Evolutionary conservation across 1,284 basidiomycete genomes (phyloP), one percentile per base, ranked within the genome.

Genomic region (Pseudozyma sp.): DNA sequence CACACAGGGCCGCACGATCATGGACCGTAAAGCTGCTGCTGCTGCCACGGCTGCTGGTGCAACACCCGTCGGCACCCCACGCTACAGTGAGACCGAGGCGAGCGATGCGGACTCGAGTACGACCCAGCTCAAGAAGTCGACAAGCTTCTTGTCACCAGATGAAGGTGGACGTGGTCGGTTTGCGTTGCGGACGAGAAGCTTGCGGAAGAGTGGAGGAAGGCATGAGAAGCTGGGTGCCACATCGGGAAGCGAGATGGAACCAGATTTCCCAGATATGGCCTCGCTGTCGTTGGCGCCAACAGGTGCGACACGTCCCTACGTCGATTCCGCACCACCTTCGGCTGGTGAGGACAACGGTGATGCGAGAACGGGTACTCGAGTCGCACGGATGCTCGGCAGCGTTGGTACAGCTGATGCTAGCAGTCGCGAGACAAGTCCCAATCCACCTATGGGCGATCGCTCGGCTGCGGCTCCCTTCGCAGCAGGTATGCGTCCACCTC

Each of bases 81-180:
- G 54, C 4, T 74, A 68, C 67, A 77, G 71, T 56, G 76, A 74
- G 59, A 71, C 62, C 36, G 76, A 77, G 16, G 64, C 55, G 61
- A 87, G 86, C 89, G 92, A 52, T 91, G 93, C 85, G 88, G 89
- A 55, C 86, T 94, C 70, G 89, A 89, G 78, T 88, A 61, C 64
- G 39, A 34, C 56, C 31, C 52, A 59, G 39, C 38, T 34, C 18
- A 69, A 66, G 34, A 88, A 77, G 86, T 93, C 62, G 59, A 86
- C 40, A 57, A 70, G 57, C 78, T 75, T 72, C 73, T 72, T 62
- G 47, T 69, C 58, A 59, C 71, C 74, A 12, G 71, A 70, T 21
- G 74, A 76, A 39, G 55, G 54, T 14, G 56, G 42, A 1, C 56
- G 70, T 18, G 66, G 66, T 18, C 59, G 70, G 34, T 77, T 77